Base-by-base conservation (phyloP, 768 basidiomycete species). In the Naganishia onofrii region DNA sequence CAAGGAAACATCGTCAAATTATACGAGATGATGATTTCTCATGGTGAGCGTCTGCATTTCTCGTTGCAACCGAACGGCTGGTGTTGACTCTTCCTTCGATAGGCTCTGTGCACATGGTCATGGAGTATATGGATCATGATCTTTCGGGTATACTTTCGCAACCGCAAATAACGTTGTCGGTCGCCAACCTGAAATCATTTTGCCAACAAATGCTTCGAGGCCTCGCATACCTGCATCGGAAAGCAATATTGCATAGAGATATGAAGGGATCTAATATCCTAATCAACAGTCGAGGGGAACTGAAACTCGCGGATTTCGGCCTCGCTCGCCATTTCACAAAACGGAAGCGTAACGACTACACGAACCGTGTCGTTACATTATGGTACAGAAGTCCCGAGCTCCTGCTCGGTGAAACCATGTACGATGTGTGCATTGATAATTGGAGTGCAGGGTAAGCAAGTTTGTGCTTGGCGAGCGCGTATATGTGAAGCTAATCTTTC, bases 111-210 rank as follows among this genome's bases (percentile, higher is more conserved):
- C 95, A 92, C 82, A 99, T 99, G 96, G 95, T 99, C 46, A 93
- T 98, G 76, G 94, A 98, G 80, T 99, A 99, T 81, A 91, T 96
- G 91, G 93, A 99, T 76, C 95, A 98, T 78, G 96, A 99, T 78
- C 84, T 99, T 66, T 97, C 94, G 1, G 96, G 96, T 3, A 85
- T 98, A 63, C 84, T 99, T 31, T 91, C 92, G 2, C 94, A 97
- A 82, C 90, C 87, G 0, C 89, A 92, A 76, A 91, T 97, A 75
- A 84, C 78, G 46, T 97, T 99, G 78, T 85, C 87, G 0, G 86
- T 88, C 26, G 92, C 90, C 26, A 90, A 99, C 80, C 84, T 98
- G 51, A 99, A 99, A 84, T 96, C 94, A 0, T 86, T 99, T 64
- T 93, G 90, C 78, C 86, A 88, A 71, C 96, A 99, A 82, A 96